Base-by-base conservation (phyloP, 2,329 filamentous ascomycete genomes). In the Leptographium lundbergii region DNA sequence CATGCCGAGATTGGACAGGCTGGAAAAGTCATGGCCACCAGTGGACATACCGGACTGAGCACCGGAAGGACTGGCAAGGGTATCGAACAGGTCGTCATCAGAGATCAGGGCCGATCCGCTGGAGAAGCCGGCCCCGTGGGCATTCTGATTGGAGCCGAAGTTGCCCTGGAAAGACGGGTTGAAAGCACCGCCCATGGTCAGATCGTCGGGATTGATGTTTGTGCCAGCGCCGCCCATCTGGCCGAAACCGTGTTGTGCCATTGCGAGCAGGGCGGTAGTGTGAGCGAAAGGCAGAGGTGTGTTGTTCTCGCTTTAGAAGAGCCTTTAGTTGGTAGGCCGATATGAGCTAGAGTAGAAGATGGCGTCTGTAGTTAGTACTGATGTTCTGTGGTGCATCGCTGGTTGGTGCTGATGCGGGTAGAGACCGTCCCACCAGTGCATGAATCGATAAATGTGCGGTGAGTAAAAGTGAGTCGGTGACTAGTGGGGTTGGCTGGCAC, bases 81-180 rank as follows among this genome's bases (percentile, higher is more conserved):
- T 81, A 64, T 96, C 91, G 54, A 92, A 79, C 54, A 97, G 78
- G 69, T 96, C 92, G 63, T 96, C 92, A 64, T 96, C 92, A 62
- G 84, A 86, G 64, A 96, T 91, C 48, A 87, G 81, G 13, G 89
- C 87, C 61, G 86, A 87, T 61, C 87, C 87, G 65, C 85, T 85
- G 53, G 87, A 86, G 74, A 91, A 96, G 70, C 82, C 86, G 60
- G 84, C 85, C 36, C 81, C 79, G 64, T 85, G 77, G 68, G 81
- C 86, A 67, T 72, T 76, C 27, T 74, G 74, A 63, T 74, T 74
- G 27, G 78, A 74, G 60, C 74, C 75, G 67, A 80, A 85, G 66
- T 79, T 81, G 71, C 86, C 84, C 66, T 79, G 77, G 65, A 83
- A 88, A 1, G 81, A 79, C 45, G 80, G 77, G 25, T 81, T 82